Evolutionary conservation across 768 basidiomycete genomes (phyloP).

Genomic region (Kwoniella dendrophila): DNA sequence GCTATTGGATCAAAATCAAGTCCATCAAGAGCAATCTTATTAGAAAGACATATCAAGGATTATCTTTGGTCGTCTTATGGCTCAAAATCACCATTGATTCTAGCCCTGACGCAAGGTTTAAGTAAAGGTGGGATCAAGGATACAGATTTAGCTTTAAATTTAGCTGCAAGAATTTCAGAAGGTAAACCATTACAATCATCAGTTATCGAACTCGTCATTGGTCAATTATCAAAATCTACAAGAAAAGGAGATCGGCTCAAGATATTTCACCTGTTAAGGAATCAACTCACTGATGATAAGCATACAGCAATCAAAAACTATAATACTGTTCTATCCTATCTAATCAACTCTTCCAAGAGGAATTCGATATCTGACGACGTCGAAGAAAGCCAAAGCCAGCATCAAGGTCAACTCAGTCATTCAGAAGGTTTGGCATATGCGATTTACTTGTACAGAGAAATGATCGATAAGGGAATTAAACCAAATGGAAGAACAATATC

Average conservation of each 20-base stretch:
- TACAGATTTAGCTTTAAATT: conserved; percentile 19
- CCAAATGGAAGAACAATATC: conserved; percentile 24
- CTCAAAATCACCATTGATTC: conserved; percentile 6
- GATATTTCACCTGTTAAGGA: conserved; percentile 16
- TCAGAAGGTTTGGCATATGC: conserved; percentile 18
- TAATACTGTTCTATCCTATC: conserved; percentile 19
- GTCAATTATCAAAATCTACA: conserved; percentile 7
- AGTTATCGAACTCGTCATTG: conserved; percentile 8
- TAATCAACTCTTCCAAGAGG: not conserved
- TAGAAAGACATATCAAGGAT: conserved; percentile 44
- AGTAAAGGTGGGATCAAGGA: conserved; percentile 17
- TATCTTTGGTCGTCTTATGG: conserved; percentile 24
- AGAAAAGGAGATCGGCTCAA: conserved; percentile 9
- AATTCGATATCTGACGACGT: not conserved
- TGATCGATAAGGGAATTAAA: conserved; percentile 22
- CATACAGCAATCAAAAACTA: conserved; percentile 6
- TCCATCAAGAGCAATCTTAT: conserved; percentile 31
- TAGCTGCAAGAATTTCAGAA: conserved; percentile 14
- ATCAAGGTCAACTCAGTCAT: not conserved
- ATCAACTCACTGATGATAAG: not conserved
- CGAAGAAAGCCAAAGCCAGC: not conserved
- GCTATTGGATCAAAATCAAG: conserved; percentile 17
- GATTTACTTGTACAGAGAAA: conserved; percentile 29
- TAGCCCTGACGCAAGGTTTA: conserved; percentile 31
- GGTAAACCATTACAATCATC: not conserved